Percentiles rank a stretch among this genome's conserved stretches.
Conservation (phyloP, 148 eudicot species). For the Vaccinium darrowii region DNA sequence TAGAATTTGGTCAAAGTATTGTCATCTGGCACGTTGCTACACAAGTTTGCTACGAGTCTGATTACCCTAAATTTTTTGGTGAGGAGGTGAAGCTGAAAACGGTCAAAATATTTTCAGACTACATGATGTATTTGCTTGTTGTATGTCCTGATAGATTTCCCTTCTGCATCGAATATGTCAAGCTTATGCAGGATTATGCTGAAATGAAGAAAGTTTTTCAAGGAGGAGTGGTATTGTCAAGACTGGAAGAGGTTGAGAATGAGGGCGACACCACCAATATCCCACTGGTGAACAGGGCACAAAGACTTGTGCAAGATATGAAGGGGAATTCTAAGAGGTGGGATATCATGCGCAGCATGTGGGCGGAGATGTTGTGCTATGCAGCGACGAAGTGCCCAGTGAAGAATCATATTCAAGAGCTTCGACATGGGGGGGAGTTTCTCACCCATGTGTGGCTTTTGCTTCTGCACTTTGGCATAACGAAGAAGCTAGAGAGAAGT, state of each 20-base stretch:
- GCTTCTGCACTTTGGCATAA: background rate
- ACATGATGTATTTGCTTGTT: slow-evolving; percentile 8
- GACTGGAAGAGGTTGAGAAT: background rate
- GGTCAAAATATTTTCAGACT: background rate
- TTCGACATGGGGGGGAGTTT: slow-evolving; percentile 3
- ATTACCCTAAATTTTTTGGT: background rate
- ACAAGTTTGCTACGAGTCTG: background rate
- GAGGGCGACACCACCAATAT: background rate
- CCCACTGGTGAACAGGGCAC: background rate
- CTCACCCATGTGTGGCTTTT: background rate
- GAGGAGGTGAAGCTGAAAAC: background rate
- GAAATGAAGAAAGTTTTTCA: background rate
- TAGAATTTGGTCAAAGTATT: background rate
- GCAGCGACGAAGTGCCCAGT: background rate
- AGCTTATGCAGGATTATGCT: background rate
- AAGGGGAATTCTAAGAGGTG: background rate
- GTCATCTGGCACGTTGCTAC: slow-evolving; percentile 14
- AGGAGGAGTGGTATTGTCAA: background rate
- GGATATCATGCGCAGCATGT: background rate
- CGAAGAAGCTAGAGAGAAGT: background rate
- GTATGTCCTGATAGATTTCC: background rate
- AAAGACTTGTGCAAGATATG: background rate
- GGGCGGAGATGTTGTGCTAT: background rate
- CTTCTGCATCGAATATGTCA: background rate
- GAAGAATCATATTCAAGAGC: background rate